phyloP scores from a whole-genome alignment of 495 filamentous ascomycete genomes.

The Talaromyces adpressus region DNA sequence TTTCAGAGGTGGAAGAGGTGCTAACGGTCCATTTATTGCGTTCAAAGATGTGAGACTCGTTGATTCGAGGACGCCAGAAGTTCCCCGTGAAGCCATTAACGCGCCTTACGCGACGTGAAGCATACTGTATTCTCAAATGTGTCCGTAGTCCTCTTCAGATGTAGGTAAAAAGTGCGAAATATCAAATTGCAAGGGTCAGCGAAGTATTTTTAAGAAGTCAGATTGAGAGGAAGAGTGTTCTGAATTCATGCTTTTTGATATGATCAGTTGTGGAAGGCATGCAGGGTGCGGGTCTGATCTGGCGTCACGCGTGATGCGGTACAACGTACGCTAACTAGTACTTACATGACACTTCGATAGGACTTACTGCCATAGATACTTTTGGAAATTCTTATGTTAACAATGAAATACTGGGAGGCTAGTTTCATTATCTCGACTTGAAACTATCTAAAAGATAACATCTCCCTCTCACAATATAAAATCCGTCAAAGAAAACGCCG shows the following conservation, averaged over 20 bases:
- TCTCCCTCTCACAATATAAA: not conserved
- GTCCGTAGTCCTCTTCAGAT: not conserved
- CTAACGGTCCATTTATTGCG: conserved; percentile 18
- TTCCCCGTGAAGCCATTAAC: conserved; percentile 25
- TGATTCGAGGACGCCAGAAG: conserved; percentile 26
- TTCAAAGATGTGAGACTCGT: conserved; percentile 27
- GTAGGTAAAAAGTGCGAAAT: not conserved
- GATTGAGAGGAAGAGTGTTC: not conserved
- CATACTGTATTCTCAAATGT: not conserved
- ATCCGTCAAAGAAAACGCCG: conserved; percentile 27
- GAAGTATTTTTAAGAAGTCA: not conserved
- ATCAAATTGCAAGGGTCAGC: not conserved
- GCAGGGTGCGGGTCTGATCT: conserved; percentile 13
- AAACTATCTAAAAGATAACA: not conserved
- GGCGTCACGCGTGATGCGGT: conserved; percentile 27
- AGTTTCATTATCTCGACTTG: not conserved
- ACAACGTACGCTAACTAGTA: not conserved
- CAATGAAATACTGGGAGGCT: not conserved
- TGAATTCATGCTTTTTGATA: not conserved
- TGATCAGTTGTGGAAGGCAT: not conserved
- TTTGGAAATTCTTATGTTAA: not conserved
- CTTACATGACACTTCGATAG: not conserved
- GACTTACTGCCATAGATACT: not conserved
- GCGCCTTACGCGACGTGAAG: conserved; percentile 2
- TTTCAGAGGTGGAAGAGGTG: conserved; percentile 17